Evolutionary conservation across 2,329 filamentous ascomycete genomes (phyloP), one percentile per base, ranked within the genome.

Genomic region (Ceratocystis variospora): DNA sequence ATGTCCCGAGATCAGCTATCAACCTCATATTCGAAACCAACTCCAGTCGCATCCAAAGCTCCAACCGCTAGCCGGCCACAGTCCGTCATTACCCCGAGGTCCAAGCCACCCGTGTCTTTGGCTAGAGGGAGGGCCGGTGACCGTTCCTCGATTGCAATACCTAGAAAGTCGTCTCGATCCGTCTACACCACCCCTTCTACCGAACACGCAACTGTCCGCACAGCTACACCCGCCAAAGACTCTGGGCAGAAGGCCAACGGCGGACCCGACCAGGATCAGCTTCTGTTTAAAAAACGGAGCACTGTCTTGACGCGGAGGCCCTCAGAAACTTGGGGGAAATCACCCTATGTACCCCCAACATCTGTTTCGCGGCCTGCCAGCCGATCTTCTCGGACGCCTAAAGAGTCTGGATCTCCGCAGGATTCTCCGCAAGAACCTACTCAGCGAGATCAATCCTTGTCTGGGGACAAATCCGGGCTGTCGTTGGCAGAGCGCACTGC

Each of bases 401-500:
- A 67, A 31, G 44, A 64, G 46, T 66, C 69, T 33, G 71, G 31
- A 10, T 64, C 68, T 8, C 65, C 66, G 5, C 25, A 33, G 31
- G 62, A 44, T 12, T 64, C 68, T 5, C 65, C 66, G 10, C 25
- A 33, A 45, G 62, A 67, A 17, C 50, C 50, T 59, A n/a, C 37
- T 19, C 37, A 48, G 17, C 31, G 28, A 15, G 48, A 41, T 15
- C 61, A 50, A 15, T 64, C 61, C 17, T 19, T n/a, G 10, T 48
- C 46, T 28, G 74, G 46, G 2, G 57, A 61, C 15, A 65, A 74
- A 41, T 72, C 76, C 0, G 72, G 76, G 64, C 79, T 82, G 63
- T 92, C 89, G 0, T 79, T 96, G 3, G 85, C 88, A 0, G 92
- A 96, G 71, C 81, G 93, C 67, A 95, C 92, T 0, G 86, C 96